phyloP scores from a whole-genome alignment of 1,284 basidiomycete genomes.

The Naganishia liquefaciens region DNA sequence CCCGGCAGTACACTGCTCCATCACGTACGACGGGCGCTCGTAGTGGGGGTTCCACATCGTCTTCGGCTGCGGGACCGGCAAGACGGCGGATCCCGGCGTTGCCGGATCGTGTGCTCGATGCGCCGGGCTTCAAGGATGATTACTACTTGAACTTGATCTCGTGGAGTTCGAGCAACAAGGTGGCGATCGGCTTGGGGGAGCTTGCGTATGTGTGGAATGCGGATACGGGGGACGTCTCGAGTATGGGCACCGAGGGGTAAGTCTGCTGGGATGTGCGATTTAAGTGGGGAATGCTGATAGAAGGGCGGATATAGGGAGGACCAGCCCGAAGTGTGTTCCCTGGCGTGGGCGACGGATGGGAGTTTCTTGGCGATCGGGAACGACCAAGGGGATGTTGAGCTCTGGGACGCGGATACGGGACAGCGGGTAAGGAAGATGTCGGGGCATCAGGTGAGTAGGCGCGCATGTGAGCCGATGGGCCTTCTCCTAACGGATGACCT shows the following conservation, averaged over 20 bases:
- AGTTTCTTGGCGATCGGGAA: conserved; percentile 82
- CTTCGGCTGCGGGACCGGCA: conserved; percentile 55
- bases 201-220: conserved; percentile 91
- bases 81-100: conserved; percentile 80
- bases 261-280: conserved; percentile 11
- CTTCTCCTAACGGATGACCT: background rate
- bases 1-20: conserved; percentile 45
- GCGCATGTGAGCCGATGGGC: background rate
- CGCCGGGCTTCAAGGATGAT: conserved; percentile 91
- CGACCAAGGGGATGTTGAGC: conserved; percentile 82
- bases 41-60: conserved; percentile 52
- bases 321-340: conserved; percentile 71
- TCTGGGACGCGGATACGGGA: conserved; percentile 88
- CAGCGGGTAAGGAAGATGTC: conserved; percentile 83
- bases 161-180: conserved; percentile 82
- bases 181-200: conserved; percentile 82
- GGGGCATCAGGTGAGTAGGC: conserved; percentile 60
- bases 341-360: conserved; percentile 82
- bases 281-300: too few relatives aligned
- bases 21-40: background rate
- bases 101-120: conserved; percentile 89
- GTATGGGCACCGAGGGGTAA: conserved; percentile 62
- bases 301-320: conserved; percentile 36
- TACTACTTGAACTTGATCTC: conserved; percentile 94
- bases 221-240: conserved; percentile 77